Percentiles rank a stretch among this genome's conserved stretches.
Evolutionary conservation across 306 rosid genomes (phyloP).

Genomic region (Hylodesmum podocarpum): DNA sequence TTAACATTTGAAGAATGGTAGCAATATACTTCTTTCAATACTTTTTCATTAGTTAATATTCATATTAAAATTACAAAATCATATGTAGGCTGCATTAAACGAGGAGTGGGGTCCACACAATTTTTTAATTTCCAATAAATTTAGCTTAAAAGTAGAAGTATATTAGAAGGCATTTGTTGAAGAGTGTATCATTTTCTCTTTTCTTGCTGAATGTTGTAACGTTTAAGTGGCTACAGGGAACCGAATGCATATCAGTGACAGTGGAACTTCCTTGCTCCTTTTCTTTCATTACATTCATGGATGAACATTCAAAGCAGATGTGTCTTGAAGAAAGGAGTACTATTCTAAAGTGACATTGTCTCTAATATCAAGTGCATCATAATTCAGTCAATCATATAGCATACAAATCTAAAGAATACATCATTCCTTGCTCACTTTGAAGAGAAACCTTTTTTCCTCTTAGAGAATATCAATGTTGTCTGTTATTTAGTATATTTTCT

Average conservation of each 20-base stretch:
- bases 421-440: neutral
- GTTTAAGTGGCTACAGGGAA: neutral
- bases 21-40: too few species aligned
- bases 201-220: neutral
- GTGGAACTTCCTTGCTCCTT: neutral
- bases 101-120: too few species aligned
- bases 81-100: too few species aligned
- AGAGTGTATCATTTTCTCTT: too few species aligned
- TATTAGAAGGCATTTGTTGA: too few species aligned
- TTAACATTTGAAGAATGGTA: too few species aligned
- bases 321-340: neutral
- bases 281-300: neutral
- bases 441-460: neutral
- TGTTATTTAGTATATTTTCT: neutral
- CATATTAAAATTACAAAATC: too few species aligned
- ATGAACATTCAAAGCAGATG: conserved; percentile 1
- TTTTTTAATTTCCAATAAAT: too few species aligned
- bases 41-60: too few species aligned
- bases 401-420: neutral
- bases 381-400: too few species aligned
- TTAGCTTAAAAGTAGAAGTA: too few species aligned
- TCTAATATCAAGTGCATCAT: neutral
- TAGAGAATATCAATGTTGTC: conserved; percentile 9
- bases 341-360: neutral
- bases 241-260: too few species aligned